These are phyloP conservation scores for Scheffersomyces spartinae DNA, from an alignment of 805 yeast species.

Conservation along the genomic window DNA sequence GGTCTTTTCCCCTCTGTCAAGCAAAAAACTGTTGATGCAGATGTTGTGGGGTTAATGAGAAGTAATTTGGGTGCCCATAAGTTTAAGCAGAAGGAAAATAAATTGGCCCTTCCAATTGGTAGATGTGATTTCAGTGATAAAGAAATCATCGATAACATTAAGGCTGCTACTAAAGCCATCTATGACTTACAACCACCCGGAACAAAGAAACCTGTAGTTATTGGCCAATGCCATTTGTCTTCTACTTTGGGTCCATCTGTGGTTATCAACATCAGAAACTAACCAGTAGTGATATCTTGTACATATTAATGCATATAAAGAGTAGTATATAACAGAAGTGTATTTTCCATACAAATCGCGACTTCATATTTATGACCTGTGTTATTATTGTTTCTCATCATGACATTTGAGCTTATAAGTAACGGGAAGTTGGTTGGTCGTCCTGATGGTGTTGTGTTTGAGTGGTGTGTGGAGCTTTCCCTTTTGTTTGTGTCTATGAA, in stretches of 20 bases:
- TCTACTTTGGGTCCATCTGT: slow-evolving; percentile 76
- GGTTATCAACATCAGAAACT: slow-evolving; percentile 40
- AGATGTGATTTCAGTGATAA: slow-evolving; percentile 67
- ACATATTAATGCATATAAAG: slow-evolving; percentile 1
- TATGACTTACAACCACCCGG: slow-evolving; percentile 41
- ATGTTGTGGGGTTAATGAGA: slow-evolving; percentile 41
- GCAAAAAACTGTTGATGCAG: slow-evolving; percentile 75
- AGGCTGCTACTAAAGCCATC: slow-evolving; percentile 55
- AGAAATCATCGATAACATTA: slow-evolving; percentile 61
- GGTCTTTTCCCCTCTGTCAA: slow-evolving; percentile 83
- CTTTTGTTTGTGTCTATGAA: too few relatives aligned
- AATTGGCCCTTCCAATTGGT: slow-evolving; percentile 60
- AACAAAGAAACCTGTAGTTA: slow-evolving; percentile 52
- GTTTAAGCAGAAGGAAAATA: slow-evolving; percentile 61
- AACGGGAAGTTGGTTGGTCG: too few relatives aligned
- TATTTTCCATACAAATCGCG: too few relatives aligned
- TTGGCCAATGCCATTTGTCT: slow-evolving; percentile 59
- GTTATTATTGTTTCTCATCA: too few relatives aligned
- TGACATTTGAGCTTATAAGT: too few relatives aligned
- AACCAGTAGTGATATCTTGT: slow-evolving; percentile 2
- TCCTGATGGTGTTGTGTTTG: too few relatives aligned
- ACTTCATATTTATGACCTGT: too few relatives aligned
- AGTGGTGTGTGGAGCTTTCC: too few relatives aligned
- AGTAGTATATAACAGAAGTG: too few relatives aligned
- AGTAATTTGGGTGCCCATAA: slow-evolving; percentile 57